phyloP scores from a whole-genome alignment of 768 basidiomycete species.

The Lactifluus volemus region DNA sequence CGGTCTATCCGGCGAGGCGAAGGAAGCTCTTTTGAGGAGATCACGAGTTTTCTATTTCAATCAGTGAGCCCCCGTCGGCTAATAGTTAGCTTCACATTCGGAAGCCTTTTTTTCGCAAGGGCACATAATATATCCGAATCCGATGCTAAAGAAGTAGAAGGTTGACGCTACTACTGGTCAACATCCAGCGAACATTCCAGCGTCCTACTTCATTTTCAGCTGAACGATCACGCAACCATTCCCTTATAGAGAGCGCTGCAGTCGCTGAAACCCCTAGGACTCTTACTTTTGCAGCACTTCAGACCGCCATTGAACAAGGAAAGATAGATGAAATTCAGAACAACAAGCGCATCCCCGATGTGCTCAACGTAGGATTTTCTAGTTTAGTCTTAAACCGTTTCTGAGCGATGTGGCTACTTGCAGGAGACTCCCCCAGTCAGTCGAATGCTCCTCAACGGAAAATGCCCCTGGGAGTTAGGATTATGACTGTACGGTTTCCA shows the following conservation, averaged over 20 bases:
- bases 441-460: slow-evolving; percentile 42
- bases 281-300: slow-evolving; percentile 59
- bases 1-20: slow-evolving; percentile 30
- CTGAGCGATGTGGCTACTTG: background rate
- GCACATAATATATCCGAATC: slow-evolving; percentile 1
- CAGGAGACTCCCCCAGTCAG: slow-evolving; percentile 51
- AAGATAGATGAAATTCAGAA: slow-evolving; percentile 69
- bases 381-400: background rate
- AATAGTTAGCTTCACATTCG: background rate
- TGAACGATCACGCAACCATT: background rate
- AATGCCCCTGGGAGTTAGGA: slow-evolving; percentile 67
- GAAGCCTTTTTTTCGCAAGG: background rate
- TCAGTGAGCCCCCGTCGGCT: slow-evolving; percentile 28
- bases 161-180: background rate
- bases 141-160: slow-evolving; percentile 10
- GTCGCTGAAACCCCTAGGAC: slow-evolving; percentile 26
- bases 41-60: slow-evolving; percentile 73
- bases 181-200: background rate
- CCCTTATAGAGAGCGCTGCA: background rate
- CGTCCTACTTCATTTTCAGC: background rate
- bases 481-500: background rate
- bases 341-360: slow-evolving; percentile 63
- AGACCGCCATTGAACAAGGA: slow-evolving; percentile 62
- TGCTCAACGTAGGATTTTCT: slow-evolving; percentile 48
- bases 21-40: slow-evolving; percentile 41